Evolutionary conservation across 2,329 filamentous ascomycete genomes (phyloP), one percentile per base, ranked within the genome.

Genomic region (Thielaviopsis cerberus): DNA sequence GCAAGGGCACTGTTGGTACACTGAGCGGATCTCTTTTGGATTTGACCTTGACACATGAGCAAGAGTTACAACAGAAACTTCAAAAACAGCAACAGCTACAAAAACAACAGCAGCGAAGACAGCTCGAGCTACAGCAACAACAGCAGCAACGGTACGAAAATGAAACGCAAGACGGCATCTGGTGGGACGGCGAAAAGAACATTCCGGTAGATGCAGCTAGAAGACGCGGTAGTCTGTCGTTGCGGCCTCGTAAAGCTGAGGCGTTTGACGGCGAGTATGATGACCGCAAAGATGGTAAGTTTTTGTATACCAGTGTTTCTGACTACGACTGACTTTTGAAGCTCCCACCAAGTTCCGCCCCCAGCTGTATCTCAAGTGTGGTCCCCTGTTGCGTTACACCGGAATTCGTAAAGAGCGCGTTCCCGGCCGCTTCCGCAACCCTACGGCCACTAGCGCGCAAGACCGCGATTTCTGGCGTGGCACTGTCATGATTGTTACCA

Each of bases 401-500:
- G 92, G 94, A 22, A 81, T 95, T 50, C 81, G 84, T 48, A 76
- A 75, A 45, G 80, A 94, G 69, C 73, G 74, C 65, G 66, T 71
- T 53, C 65, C 72, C 0, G 66, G 68, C 26, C 67, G 71, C 25
- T 30, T 69, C 67, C 27, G 68, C 66, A 58, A 67, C 63, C 68
- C 66, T 62, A 63, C 65, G 8, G 45, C 45, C 24, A 52, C 45
- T 2, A 55, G 53, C 1, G 59, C 66, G 13, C 57, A 66, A 0
- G 82, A 88, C 51, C 79, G 81, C 55, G 88, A 95, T 64, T 82
- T 91, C 22, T 98, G 92, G 92, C 81, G 90, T 68, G 92, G 92
- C 4, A 94, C 82, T 61, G 78, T 97, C 59, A 89, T 98, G 88
- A 95, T 98, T 64, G 89, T 98, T 23, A 97, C 92, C 0, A 78